Evolutionary conservation across 371 early-diverging fungal species (phyloP).

Genomic region (Rhizopus sp.): DNA sequence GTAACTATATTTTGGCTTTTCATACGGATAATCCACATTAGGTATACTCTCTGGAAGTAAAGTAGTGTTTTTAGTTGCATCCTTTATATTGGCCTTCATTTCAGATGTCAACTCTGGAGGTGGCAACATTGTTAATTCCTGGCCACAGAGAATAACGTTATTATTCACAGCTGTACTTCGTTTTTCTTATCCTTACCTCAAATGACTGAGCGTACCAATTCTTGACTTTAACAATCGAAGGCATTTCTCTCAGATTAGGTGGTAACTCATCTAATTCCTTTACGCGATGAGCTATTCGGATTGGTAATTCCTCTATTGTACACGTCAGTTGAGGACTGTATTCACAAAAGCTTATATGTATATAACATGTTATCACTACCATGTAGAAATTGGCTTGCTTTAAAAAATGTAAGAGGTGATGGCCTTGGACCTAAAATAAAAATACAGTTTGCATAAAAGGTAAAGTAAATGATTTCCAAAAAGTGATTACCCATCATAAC

Average conservation of each 20-base stretch:
- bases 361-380: conserved; percentile 36
- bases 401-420: conserved; percentile 82
- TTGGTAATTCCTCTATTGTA: conserved; percentile 85
- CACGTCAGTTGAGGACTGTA: neutral
- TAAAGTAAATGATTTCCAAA: conserved; percentile 7
- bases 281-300: conserved; percentile 95
- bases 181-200: conserved; percentile 53
- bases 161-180: neutral
- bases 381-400: conserved; percentile 90
- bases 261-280: conserved; percentile 95
- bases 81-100: conserved; percentile 30
- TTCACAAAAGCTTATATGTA: neutral
- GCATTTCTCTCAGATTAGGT: conserved; percentile 83
- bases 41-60: conserved; percentile 62
- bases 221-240: conserved; percentile 88
- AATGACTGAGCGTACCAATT: conserved; percentile 96
- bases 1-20: conserved; percentile 9
- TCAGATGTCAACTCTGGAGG: conserved; percentile 54
- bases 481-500: conserved; percentile 24
- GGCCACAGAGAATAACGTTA: conserved; percentile 3
- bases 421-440: conserved; percentile 73
- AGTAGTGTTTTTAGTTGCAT: conserved; percentile 20
- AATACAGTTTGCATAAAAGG: neutral
- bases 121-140: conserved; percentile 80
- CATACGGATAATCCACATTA: conserved; percentile 44